Evolutionary conservation across 2,329 filamentous ascomycete species (phyloP).

Genomic region (Orbilia javanica): DNA sequence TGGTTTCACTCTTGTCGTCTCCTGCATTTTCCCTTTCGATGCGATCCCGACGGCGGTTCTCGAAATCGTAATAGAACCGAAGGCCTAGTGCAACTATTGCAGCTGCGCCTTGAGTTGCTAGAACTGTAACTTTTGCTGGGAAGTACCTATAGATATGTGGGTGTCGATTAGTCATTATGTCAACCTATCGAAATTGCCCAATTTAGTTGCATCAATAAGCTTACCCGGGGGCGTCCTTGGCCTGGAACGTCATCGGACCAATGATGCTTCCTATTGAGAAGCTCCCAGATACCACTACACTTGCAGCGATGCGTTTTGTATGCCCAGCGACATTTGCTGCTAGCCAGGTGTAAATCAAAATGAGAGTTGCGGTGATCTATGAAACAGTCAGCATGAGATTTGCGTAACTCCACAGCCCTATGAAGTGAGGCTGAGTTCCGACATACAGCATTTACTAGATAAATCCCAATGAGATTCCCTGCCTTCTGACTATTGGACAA

Average conservation of each 20-base stretch:
- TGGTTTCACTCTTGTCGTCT: slow-evolving; percentile 56
- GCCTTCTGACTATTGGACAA: slow-evolving; percentile 67
- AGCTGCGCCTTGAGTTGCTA: slow-evolving; percentile 66
- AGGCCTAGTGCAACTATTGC: slow-evolving; percentile 61
- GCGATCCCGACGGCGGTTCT: slow-evolving; percentile 57
- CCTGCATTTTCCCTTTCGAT: slow-evolving; percentile 36
- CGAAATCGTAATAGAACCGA: slow-evolving; percentile 60
- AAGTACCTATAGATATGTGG: slow-evolving; percentile 61
- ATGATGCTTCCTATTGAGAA: slow-evolving; percentile 72
- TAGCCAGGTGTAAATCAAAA: slow-evolving; percentile 65
- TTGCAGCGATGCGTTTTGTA: slow-evolving; percentile 70
- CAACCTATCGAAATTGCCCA: neutral
- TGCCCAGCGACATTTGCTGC: slow-evolving; percentile 70
- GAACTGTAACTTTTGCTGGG: slow-evolving; percentile 71
- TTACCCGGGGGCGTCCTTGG: slow-evolving; percentile 69
- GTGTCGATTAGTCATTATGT: neutral
- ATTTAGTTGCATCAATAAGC: neutral
- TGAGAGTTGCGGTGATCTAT: slow-evolving; percentile 64
- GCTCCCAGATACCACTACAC: slow-evolving; percentile 68
- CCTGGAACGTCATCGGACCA: slow-evolving; percentile 71
- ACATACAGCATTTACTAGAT: slow-evolving; percentile 69
- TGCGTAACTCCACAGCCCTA: neutral
- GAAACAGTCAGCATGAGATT: neutral
- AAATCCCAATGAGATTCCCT: slow-evolving; percentile 69
- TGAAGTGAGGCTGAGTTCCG: neutral